Conservation (phyloP, 345 rosid genomes). For the Moricandia moricandioides region DNA sequence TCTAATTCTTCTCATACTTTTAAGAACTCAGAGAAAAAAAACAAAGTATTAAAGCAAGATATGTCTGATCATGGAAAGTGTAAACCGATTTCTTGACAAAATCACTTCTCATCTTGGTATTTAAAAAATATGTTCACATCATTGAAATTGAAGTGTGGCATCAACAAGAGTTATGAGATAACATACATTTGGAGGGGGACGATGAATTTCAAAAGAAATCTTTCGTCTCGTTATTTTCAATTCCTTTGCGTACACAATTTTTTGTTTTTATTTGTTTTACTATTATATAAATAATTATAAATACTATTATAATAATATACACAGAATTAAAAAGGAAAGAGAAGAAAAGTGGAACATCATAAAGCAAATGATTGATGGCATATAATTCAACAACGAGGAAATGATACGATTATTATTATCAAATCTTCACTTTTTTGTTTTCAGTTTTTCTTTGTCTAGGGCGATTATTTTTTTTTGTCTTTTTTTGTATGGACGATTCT, state of each 20-base stretch:
- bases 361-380: constrained; percentile 39
- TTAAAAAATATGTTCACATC: neutral
- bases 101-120: neutral
- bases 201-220: neutral
- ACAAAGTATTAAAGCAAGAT: too few relatives aligned
- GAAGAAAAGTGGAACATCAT: constrained; percentile 30
- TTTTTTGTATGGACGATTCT: constrained; percentile 23
- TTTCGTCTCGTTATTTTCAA: neutral
- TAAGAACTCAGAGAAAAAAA: too few relatives aligned
- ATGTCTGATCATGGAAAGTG: too few relatives aligned
- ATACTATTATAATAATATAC: neutral
- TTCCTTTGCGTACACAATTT: neutral
- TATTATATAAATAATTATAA: too few relatives aligned
- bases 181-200: neutral
- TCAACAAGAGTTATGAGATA: neutral
- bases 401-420: constrained; percentile 38
- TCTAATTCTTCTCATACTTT: too few relatives aligned
- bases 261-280: too few relatives aligned
- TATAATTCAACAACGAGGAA: constrained; percentile 36
- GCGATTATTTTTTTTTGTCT: too few relatives aligned
- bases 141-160: neutral
- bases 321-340: constrained; percentile 10
- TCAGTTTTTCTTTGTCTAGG: constrained; percentile 10
- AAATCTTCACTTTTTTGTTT: constrained; percentile 31
- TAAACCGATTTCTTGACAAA: too few relatives aligned